A percentile compares a stretch with the other conserved stretches of the same genome.
phyloP scores from a whole-genome alignment of 148 eudicot species.

The Simmondsia chinensis region DNA sequence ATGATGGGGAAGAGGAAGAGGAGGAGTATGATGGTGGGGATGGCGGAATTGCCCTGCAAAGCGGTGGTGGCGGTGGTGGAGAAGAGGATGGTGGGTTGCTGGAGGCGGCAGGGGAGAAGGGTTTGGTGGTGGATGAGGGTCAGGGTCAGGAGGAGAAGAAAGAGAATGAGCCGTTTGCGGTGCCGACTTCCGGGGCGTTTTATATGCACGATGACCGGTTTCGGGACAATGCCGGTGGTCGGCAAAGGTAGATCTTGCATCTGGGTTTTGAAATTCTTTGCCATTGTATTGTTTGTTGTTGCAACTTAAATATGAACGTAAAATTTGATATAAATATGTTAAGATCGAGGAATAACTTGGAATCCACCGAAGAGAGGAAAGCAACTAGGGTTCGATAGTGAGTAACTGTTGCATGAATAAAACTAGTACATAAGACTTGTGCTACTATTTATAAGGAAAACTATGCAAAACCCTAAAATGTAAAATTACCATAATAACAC shows the following conservation, averaged over 20 bases:
- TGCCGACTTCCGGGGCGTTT: conserved; percentile 93
- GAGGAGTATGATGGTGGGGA: conserved; percentile 3
- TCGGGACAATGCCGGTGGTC: conserved; percentile 53
- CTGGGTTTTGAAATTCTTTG: neutral
- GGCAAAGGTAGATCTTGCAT: conserved; percentile 51
- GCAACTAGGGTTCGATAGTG: no score
- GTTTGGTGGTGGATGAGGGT: conserved; percentile 7
- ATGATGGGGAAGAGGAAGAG: conserved; percentile 7
- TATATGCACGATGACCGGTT: conserved; percentile 99
- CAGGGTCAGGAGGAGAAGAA: conserved; percentile 46
- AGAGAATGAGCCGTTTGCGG: conserved; percentile 83
- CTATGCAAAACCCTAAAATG: no score
- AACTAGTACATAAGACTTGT: no score
- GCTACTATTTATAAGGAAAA: no score
- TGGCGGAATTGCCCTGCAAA: no score
- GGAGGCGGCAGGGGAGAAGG: conserved; percentile 12
- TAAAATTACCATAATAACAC: no score
- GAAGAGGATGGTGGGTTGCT: no score
- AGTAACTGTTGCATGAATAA: no score
- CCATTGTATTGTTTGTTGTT: neutral
- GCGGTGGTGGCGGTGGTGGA: conserved; percentile 3
- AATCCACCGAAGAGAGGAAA: no score
- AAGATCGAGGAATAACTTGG: no score
- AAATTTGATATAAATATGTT: no score
- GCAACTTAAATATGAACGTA: no score